These are phyloP conservation scores for Gracilariopsis chorda DNA, from an alignment of 23 red algal genomes.

Conservation along the genomic window DNA sequence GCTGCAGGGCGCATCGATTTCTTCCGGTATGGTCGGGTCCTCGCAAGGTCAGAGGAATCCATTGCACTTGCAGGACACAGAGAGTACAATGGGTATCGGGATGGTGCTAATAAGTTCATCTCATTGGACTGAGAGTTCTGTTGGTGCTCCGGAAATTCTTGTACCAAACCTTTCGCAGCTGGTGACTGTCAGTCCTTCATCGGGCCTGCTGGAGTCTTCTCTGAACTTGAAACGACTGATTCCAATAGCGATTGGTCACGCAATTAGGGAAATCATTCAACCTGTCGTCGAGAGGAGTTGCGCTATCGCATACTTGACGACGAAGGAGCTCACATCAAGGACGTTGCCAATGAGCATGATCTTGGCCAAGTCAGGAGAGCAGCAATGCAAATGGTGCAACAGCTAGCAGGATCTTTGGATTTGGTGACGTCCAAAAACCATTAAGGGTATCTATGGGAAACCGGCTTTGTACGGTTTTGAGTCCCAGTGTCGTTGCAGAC, in stretches of 20 bases:
- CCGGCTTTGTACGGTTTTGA: slow-evolving; percentile 70
- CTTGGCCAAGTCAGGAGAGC: slow-evolving; percentile 43
- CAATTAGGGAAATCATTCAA: slow-evolving; percentile 95
- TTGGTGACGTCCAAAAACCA: slow-evolving; percentile 96
- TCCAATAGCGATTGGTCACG: slow-evolving; percentile 85
- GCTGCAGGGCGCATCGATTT: slow-evolving; percentile 15
- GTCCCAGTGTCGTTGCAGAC: slow-evolving; percentile 57
- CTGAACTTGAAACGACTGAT: slow-evolving; percentile 80
- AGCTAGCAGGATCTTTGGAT: slow-evolving; percentile 86
- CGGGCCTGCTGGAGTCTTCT: slow-evolving; percentile 67
- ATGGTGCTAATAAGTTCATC: background rate
- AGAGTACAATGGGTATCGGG: background rate
- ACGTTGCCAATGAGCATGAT: slow-evolving; percentile 76
- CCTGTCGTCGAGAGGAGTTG: slow-evolving; percentile 93
- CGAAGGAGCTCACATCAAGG: slow-evolving; percentile 92
- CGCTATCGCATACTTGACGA: slow-evolving; percentile 87
- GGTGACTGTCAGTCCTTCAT: slow-evolving; percentile 73
- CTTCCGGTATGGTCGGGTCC: background rate
- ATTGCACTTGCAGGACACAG: background rate
- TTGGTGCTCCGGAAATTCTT: slow-evolving; percentile 69
- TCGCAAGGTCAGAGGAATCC: slow-evolving; percentile 23
- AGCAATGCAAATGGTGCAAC: slow-evolving; percentile 87
- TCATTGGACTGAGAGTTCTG: slow-evolving; percentile 14
- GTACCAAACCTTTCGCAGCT: slow-evolving; percentile 78
- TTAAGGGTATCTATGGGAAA: slow-evolving; percentile 82